Percentiles rank a stretch among this genome's conserved stretches.
These are phyloP conservation scores for Saccharomycopsis hybrid DNA, from an alignment of 1,139 yeast species.

Conservation along the genomic window DNA sequence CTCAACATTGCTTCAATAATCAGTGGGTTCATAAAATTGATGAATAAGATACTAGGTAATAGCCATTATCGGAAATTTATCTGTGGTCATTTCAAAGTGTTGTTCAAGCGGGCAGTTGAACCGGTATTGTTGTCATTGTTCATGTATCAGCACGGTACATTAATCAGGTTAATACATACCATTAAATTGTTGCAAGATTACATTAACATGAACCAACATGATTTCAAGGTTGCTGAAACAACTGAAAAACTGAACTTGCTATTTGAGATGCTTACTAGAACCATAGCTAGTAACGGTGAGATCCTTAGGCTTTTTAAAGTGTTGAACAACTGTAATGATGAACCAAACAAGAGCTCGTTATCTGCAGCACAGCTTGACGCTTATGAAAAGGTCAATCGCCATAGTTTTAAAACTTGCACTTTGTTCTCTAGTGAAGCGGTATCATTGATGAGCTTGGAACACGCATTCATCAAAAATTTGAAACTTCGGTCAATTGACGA, in stretches of 20 bases:
- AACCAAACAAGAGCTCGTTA: slow-evolving; percentile 4
- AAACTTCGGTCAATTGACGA: slow-evolving; percentile 12
- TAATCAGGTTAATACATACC: slow-evolving; percentile 15
- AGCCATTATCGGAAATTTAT: slow-evolving; percentile 18
- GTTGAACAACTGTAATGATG: slow-evolving; percentile 15
- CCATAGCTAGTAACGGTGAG: slow-evolving; percentile 3
- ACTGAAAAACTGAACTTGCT: slow-evolving; percentile 5
- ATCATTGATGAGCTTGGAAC: slow-evolving; percentile 9
- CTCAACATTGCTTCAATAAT: slow-evolving; percentile 12
- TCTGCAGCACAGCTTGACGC: slow-evolving; percentile 3
- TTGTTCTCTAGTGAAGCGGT: slow-evolving; percentile 14
- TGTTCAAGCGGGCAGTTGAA: slow-evolving; percentile 12
- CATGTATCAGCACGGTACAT: slow-evolving; percentile 11
- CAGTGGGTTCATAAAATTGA: slow-evolving; percentile 1
- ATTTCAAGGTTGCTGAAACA: slow-evolving; percentile 7
- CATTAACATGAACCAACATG: slow-evolving; percentile 2
- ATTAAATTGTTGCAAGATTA: slow-evolving; percentile 15
- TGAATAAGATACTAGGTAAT: slow-evolving; percentile 8
- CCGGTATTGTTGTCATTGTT: slow-evolving; percentile 13
- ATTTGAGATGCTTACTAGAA: slow-evolving; percentile 5
- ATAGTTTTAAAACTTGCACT: slow-evolving; percentile 3
- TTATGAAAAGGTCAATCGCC: slow-evolving; percentile 13
- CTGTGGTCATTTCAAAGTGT: slow-evolving; percentile 10
- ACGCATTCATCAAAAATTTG: not conserved
- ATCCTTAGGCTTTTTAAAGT: slow-evolving; percentile 8